Conservation (phyloP, 768 basidiomycete genomes). For the Lentinula sp. region DNA sequence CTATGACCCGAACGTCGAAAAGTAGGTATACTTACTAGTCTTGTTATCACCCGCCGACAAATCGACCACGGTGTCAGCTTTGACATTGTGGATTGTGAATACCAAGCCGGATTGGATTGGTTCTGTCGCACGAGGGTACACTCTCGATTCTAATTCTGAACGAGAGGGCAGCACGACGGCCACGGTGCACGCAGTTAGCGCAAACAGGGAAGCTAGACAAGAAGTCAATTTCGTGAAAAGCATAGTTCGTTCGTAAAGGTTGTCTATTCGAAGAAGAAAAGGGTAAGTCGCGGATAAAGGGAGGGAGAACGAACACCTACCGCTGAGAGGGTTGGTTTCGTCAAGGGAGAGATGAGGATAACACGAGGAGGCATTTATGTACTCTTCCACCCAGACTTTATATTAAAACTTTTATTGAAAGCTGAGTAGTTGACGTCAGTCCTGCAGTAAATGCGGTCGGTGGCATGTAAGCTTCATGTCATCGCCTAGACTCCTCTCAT, state of each 20-base stretch:
- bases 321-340: background rate
- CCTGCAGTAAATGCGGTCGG: background rate
- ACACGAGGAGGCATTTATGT: background rate
- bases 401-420: background rate
- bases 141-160: background rate
- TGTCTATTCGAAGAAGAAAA: background rate
- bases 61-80: constrained; percentile 47
- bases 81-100: constrained; percentile 45
- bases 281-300: background rate
- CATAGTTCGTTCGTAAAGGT: background rate
- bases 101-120: constrained; percentile 27
- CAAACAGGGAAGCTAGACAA: background rate
- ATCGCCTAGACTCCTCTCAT: background rate
- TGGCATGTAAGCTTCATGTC: background rate
- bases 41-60: constrained; percentile 46
- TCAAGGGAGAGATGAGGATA: background rate
- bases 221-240: background rate
- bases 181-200: background rate
- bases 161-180: background rate
- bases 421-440: background rate
- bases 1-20: background rate
- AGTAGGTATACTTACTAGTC: constrained; percentile 27
- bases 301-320: background rate
- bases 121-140: constrained; percentile 8
- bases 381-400: background rate